A percentile compares a stretch with the other conserved stretches of the same genome.
These are phyloP conservation scores for Fusarium poae DNA, from an alignment of 2,329 filamentous ascomycete genomes.

Conservation along the genomic window DNA sequence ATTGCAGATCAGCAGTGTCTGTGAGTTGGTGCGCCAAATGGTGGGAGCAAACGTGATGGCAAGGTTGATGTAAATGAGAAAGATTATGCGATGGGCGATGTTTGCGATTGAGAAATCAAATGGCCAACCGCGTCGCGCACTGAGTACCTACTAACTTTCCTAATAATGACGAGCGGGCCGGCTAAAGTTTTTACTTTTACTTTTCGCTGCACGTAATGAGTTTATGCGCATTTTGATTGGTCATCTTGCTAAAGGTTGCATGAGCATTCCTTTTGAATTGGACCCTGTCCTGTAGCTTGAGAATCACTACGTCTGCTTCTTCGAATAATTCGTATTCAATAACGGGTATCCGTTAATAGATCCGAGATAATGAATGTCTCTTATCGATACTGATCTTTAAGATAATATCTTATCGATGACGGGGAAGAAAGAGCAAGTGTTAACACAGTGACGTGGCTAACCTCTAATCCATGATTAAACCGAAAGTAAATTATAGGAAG, in stretches of 20 bases:
- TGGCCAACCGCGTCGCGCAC: slow-evolving; percentile 34
- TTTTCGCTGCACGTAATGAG: slow-evolving; percentile 36
- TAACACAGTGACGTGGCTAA: not conserved
- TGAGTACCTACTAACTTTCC: not conserved
- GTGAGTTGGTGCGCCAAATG: not conserved
- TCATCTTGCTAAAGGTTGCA: not conserved
- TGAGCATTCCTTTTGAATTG: slow-evolving; percentile 8
- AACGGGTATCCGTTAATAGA: not conserved
- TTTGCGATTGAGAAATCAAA: slow-evolving; percentile 34
- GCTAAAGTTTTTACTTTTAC: slow-evolving; percentile 30
- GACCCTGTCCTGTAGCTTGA: slow-evolving; percentile 17
- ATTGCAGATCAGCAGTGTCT: not conserved
- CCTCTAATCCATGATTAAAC: not conserved
- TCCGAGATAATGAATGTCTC: slow-evolving; percentile 6
- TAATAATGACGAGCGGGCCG: slow-evolving; percentile 26
- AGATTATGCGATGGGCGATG: slow-evolving; percentile 13
- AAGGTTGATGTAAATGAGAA: slow-evolving; percentile 17
- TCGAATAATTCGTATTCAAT: slow-evolving; percentile 12
- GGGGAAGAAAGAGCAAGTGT: not conserved
- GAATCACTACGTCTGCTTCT: not conserved
- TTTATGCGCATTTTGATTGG: slow-evolving; percentile 28
- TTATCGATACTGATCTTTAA: slow-evolving; percentile 2
- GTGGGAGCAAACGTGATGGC: not conserved
- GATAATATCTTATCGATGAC: not conserved
- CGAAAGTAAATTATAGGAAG: too few relatives aligned